Base-by-base conservation (phyloP, 2,329 filamentous ascomycete species). In the Fonsecaea pedrosoi region DNA sequence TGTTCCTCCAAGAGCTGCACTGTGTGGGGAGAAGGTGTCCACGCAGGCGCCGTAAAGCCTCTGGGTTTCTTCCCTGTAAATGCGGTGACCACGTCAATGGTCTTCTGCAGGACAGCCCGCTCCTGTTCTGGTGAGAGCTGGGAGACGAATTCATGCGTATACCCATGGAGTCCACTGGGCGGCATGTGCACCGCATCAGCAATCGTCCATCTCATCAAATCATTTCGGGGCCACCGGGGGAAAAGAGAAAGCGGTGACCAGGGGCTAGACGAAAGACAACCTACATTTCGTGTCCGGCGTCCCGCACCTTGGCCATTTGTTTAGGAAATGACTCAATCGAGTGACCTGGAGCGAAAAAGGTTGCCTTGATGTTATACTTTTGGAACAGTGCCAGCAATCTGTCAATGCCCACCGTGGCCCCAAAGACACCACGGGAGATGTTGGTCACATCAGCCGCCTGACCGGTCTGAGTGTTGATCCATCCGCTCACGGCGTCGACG, bases 281-380 rank as follows among this genome's bases (percentile, higher is more conserved):
- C 66, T 56, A 75, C 69, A 82, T 76, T 66, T 82, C 80, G 65
- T 82, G 80, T 2, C 80, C 80, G 6, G 74, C 74, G 62, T 81
- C 79, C 7, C 78, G 70, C 62, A 82, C 78, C 62, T 72, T 71
- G 64, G 79, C 78, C 80, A 82, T 82, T 40, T 79, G 74, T 21
- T 71, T 72, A 10, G 85, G 85, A 68, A 88, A 87, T 9, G 81
- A 85, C 70, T 88, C 85, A 59, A 85, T 79, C 0, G 82, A 84
- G 75, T 88, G 85, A 57, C 85, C 85, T 0, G 86, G 86, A 12
- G 87, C 82, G 69, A 86, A 87, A 85, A 85, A 87, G 3, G 85
- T 86, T 21, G 84, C 80, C 65, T 83, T 83, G 72, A 82, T 82
- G 56, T 76, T 71, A 71, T 81, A 78, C 48, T 78, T 79, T 53